These are phyloP conservation scores for Plasmodium fragile DNA, from an alignment of 169 alveolate species.

Conservation along the genomic window DNA sequence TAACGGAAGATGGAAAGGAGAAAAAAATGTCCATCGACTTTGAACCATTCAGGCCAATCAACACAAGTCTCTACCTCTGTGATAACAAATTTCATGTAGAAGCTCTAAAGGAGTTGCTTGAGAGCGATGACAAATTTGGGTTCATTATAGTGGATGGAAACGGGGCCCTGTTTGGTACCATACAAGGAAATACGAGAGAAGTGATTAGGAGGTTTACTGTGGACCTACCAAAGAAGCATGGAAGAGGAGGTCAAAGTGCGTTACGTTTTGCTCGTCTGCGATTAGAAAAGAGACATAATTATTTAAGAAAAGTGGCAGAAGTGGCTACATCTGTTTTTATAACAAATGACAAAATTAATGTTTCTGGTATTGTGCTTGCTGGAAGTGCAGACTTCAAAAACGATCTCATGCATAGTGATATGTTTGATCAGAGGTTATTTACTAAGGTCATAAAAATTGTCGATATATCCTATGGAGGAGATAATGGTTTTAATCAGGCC, in stretches of 20 bases:
- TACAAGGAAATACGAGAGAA: constrained; percentile 95
- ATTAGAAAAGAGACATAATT: constrained; percentile 98
- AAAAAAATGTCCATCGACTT: constrained; percentile 96
- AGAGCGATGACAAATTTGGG: constrained; percentile 98
- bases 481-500: constrained; percentile 99
- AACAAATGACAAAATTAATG: constrained; percentile 95
- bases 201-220: constrained; percentile 95
- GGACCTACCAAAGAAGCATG: constrained; percentile 98
- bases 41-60: constrained; percentile 99
- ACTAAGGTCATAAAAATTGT: constrained; percentile 95
- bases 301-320: constrained; percentile 98
- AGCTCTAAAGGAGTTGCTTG: constrained; percentile 89
- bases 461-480: constrained; percentile 99
- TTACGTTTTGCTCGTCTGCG: constrained; percentile 99
- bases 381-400: constrained; percentile 99
- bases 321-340: constrained; percentile 96
- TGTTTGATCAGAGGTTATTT: constrained; percentile 96
- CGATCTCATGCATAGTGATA: constrained; percentile 93
- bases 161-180: constrained; percentile 97
- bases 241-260: constrained; percentile 99
- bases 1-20: constrained; percentile 97
- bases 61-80: constrained; percentile 96
- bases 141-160: constrained; percentile 98
- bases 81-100: constrained; percentile 97
- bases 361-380: constrained; percentile 94